Percentiles rank a stretch among this genome's conserved stretches.
phyloP scores from a whole-genome alignment of 805 yeast species.

The Lachancea thermotolerans region DNA sequence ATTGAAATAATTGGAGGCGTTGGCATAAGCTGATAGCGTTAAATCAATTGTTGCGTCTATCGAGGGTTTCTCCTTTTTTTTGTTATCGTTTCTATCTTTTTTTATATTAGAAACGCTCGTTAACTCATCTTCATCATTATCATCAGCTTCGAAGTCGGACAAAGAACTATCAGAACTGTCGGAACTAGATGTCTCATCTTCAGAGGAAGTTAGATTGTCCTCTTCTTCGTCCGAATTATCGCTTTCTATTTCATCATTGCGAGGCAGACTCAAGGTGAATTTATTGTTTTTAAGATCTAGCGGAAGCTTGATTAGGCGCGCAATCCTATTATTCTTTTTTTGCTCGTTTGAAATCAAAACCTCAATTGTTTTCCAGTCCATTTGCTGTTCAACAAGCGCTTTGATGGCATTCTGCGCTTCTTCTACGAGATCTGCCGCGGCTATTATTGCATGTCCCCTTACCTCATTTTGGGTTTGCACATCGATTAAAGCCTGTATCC shows the following conservation, averaged over 20 bases:
- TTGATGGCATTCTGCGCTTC: slow-evolving; percentile 64
- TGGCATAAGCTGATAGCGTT: slow-evolving; percentile 73
- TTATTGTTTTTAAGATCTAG: slow-evolving; percentile 64
- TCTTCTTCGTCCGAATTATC: background rate
- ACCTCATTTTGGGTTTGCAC: slow-evolving; percentile 57
- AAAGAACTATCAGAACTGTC: slow-evolving; percentile 12
- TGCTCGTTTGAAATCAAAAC: slow-evolving; percentile 65
- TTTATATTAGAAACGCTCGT: background rate
- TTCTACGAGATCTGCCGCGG: slow-evolving; percentile 63
- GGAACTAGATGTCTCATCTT: slow-evolving; percentile 5
- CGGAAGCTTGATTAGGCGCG: slow-evolving; percentile 56
- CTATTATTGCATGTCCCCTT: slow-evolving; percentile 69
- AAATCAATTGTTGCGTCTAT: slow-evolving; percentile 57
- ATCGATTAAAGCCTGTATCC: slow-evolving; percentile 56
- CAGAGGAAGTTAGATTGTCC: background rate
- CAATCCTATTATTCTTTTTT: slow-evolving; percentile 54
- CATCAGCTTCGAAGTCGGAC: slow-evolving; percentile 18
- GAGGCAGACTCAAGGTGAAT: slow-evolving; percentile 50
- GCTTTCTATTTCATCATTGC: slow-evolving; percentile 7
- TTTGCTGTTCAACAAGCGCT: slow-evolving; percentile 63
- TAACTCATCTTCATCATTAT: slow-evolving; percentile 2
- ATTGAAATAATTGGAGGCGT: slow-evolving; percentile 76
- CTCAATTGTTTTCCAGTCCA: slow-evolving; percentile 92
- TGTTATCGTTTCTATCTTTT: slow-evolving; percentile 8
- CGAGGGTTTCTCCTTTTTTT: slow-evolving; percentile 7